A percentile compares a stretch with the other conserved stretches of the same genome.
Evolutionary conservation across 2,329 filamentous ascomycete genomes (phyloP).

Genomic region (Colletotrichum godetiae): DNA sequence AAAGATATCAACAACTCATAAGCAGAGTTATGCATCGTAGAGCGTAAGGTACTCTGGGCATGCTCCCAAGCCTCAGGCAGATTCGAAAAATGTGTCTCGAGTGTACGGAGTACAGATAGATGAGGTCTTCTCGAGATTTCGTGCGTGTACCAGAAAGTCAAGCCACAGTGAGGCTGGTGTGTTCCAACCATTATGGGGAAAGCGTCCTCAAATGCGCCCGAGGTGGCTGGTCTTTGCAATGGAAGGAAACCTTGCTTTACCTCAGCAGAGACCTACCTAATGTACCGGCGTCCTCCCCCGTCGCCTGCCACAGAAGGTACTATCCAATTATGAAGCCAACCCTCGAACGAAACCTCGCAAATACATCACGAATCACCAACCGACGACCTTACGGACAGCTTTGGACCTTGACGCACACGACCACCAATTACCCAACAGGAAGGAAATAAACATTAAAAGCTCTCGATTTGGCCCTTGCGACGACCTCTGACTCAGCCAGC

Average conservation of each 20-base stretch:
- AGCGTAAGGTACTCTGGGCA: background rate
- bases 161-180: slow-evolving; percentile 5
- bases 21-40: background rate
- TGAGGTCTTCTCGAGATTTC: background rate
- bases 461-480: background rate
- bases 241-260: background rate
- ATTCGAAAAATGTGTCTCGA: background rate
- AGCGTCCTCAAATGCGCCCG: background rate
- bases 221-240: background rate
- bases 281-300: slow-evolving; percentile 3
- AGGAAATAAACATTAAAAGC: background rate
- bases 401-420: background rate
- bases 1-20: background rate
- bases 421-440: background rate
- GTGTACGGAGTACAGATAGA: background rate
- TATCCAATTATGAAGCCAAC: slow-evolving; percentile 19
- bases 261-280: slow-evolving; percentile 5
- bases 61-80: background rate
- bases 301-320: slow-evolving; percentile 8
- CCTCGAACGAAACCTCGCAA: slow-evolving; percentile 15
- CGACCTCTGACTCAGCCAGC: background rate
- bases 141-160: background rate
- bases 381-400: background rate
- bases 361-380: slow-evolving; percentile 16
- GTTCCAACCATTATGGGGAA: background rate